Base-by-base conservation (phyloP, 257 asterid genomes). In the Nicotiana undulata region DNA sequence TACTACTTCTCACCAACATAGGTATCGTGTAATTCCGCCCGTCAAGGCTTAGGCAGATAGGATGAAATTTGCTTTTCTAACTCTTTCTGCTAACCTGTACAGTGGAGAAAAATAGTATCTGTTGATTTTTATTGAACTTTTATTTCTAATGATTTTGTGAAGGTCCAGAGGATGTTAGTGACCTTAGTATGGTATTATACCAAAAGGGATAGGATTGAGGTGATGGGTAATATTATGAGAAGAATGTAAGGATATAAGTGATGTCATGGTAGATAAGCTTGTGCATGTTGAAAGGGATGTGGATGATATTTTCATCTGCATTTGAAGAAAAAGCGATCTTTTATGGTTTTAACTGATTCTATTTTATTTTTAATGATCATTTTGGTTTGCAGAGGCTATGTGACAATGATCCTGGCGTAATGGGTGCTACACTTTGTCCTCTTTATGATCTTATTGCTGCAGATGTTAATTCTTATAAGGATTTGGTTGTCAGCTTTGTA, bases 341-440 rank as follows among this genome's bases (percentile, higher is more conserved):
- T 6, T 74, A 49, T 74, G 61, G 78, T 9, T 1, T 15, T 24
- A 46, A 22, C 60, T 46, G 60, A 72, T 44, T 18, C 78, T 46
- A 1, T 49, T 49, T 49, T 13, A 22, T 72, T 12, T 70, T 46
- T 13, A 11, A 72, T 34, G 49, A 22, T 46, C 13, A 22, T 72
- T 72, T 74, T 24, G 58, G 61, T 88, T 81, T 90, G 81, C 97
- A 96, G 99, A 90, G 88, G 87, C 97, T 96, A 63, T 90, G 92
- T 55, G 99, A 96, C 79, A 96, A 91, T 86, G 99, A 96, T 89
- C 99, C 98, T 72, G 99, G 98, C 83, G 98, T 96, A 72, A 96
- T 96, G 99, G 98, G 98, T 53, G 98, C 98, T 37, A 83, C 98
- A 20, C 97, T 96, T 80, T 96, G 94, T 90, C 98, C 99, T 28